phyloP scores from a whole-genome alignment of 2,329 filamentous ascomycete genomes.

The Coniochaeta sp. region DNA sequence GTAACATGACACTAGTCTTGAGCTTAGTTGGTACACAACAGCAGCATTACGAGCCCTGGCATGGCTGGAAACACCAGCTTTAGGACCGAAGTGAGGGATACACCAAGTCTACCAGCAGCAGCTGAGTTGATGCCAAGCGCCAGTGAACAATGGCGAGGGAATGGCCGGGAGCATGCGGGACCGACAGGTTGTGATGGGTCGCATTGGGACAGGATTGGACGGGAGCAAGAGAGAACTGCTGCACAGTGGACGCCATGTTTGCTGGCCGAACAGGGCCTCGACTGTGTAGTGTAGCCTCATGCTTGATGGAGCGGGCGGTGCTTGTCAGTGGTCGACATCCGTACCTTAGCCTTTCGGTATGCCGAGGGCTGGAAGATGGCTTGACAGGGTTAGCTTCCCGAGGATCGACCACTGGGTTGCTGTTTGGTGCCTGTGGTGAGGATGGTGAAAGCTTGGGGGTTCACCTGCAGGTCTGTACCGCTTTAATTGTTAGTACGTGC shows the following conservation, averaged over 20 bases:
- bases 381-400: neutral
- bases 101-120: neutral
- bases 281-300: neutral
- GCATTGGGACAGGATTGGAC: neutral
- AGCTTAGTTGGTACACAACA: neutral
- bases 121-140: neutral
- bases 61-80: neutral
- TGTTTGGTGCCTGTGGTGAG: too few relatives aligned
- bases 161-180: neutral
- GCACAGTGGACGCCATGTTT: neutral
- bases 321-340: neutral
- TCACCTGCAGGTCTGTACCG: too few relatives aligned
- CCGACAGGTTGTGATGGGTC: neutral
- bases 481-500: too few relatives aligned
- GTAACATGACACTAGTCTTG: neutral
- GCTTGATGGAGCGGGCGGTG: neutral
- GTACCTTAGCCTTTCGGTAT: neutral
- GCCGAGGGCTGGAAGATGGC: neutral
- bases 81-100: neutral
- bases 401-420: neutral
- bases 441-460: too few relatives aligned
- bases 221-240: neutral
- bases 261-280: too few relatives aligned
- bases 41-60: neutral
- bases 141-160: neutral